Conservation (phyloP, 768 basidiomycete species). For the Termitomyces sp. region DNA sequence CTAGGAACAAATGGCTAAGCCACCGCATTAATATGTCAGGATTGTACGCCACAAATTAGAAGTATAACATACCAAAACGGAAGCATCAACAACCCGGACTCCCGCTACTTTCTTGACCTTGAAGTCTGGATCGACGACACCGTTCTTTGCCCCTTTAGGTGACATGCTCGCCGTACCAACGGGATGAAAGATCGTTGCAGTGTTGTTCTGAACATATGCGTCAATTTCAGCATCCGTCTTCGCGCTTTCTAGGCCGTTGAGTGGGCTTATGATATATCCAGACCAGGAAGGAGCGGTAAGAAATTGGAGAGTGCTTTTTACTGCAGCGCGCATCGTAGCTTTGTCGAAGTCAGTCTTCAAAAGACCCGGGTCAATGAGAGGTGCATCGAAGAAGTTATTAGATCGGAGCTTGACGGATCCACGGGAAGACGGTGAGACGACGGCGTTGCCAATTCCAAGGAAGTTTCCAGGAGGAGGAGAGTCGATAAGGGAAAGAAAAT, state of each 20-base stretch:
- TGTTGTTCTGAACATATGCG: neutral
- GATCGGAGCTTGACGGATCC: slow-evolving; percentile 6
- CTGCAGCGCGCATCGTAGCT: slow-evolving; percentile 1
- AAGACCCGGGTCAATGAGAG: slow-evolving; percentile 4
- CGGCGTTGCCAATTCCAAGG: slow-evolving; percentile 1
- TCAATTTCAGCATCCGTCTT: slow-evolving; percentile 5
- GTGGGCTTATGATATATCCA: neutral
- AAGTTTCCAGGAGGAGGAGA: slow-evolving; percentile 5
- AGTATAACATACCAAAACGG: slow-evolving; percentile 12
- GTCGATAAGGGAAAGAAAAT: neutral
- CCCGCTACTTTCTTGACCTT: slow-evolving; percentile 22
- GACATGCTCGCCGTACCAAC: slow-evolving; percentile 22
- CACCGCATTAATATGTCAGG: neutral
- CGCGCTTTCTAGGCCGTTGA: neutral
- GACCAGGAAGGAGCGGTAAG: slow-evolving; percentile 3
- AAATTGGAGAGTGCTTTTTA: slow-evolving; percentile 3
- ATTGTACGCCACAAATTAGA: neutral
- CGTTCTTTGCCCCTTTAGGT: slow-evolving; percentile 13
- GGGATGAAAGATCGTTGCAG: slow-evolving; percentile 8
- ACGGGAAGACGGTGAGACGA: slow-evolving; percentile 4
- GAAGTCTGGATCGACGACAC: slow-evolving; percentile 27
- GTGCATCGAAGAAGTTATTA: slow-evolving; percentile 4
- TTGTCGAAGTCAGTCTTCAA: slow-evolving; percentile 4
- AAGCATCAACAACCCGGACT: slow-evolving; percentile 28
- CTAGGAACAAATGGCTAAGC: neutral